Evolutionary conservation across 805 yeast species (phyloP).

Genomic region (Spathaspora girioi): DNA sequence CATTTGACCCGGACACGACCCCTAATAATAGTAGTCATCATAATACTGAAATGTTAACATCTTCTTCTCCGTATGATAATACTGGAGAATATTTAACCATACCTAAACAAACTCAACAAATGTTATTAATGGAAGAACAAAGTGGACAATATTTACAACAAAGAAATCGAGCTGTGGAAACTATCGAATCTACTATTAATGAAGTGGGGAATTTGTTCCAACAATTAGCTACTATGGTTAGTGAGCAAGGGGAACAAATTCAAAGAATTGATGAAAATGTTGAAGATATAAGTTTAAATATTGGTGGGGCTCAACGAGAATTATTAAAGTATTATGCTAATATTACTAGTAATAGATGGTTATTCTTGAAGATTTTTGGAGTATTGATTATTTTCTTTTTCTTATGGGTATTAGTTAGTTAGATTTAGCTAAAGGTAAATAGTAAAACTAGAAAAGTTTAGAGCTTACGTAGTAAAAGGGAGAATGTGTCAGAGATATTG

Average conservation of each 20-base stretch:
- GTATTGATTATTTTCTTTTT: conserved; percentile 73
- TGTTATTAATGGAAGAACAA: conserved; percentile 77
- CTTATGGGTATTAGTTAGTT: conserved; percentile 76
- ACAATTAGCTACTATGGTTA: conserved; percentile 95
- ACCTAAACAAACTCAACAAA: conserved; percentile 80
- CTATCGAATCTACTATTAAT: conserved; percentile 94
- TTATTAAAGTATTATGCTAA: conserved; percentile 83
- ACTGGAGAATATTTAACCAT: conserved; percentile 57
- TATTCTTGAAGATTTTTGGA: conserved; percentile 85
- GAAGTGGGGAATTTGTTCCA: conserved; percentile 94
- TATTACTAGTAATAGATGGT: conserved; percentile 88
- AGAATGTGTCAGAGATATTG: too few species aligned
- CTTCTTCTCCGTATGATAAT: conserved; percentile 25
- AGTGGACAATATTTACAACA: conserved; percentile 69
- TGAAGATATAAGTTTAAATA: conserved; percentile 86
- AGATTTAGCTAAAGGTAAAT: conserved; percentile 2
- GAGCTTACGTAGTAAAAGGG: too few species aligned
- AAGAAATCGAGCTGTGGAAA: conserved; percentile 87
- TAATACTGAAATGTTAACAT: conserved; percentile 11
- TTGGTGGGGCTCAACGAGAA: conserved; percentile 92
- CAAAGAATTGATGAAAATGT: conserved; percentile 94
- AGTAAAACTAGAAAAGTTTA: too few species aligned
- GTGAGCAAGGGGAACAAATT: conserved; percentile 94
- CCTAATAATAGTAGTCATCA: neutral
- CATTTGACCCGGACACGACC: conserved; percentile 19